Evolutionary conservation across 345 rosid species (phyloP).

Genomic region (Bruguiera gymnorhiza): DNA sequence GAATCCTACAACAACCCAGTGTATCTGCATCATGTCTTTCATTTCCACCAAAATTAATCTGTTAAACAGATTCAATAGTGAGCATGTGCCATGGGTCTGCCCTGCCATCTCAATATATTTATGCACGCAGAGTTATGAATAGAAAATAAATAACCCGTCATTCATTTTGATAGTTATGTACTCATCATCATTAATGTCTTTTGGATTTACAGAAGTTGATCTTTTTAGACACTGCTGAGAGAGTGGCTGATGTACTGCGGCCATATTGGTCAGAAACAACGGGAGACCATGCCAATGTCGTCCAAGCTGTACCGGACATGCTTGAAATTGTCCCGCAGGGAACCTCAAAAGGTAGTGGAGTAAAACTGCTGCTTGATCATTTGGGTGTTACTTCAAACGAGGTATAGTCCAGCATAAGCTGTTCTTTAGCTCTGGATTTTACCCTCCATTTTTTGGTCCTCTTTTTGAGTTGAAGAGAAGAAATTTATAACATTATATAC

Average conservation of each 20-base stretch:
- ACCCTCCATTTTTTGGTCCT: neutral
- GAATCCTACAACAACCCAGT: neutral
- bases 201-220: constrained; percentile 60
- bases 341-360: constrained; percentile 86
- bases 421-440: neutral
- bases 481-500: neutral
- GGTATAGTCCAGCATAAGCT: constrained; percentile 37
- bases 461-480: neutral
- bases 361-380: constrained; percentile 70
- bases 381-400: constrained; percentile 62
- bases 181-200: constrained; percentile 1
- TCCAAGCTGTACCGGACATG: constrained; percentile 83
- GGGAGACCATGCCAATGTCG: constrained; percentile 55
- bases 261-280: constrained; percentile 88
- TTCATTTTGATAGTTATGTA: neutral
- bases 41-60: neutral
- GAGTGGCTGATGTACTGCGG: constrained; percentile 55
- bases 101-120: neutral
- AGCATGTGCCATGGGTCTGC: neutral
- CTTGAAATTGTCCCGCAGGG: constrained; percentile 82
- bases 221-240: constrained; percentile 68
- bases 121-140: too few relatives aligned
- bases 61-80: neutral
- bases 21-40: neutral
- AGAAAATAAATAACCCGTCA: too few relatives aligned